These are phyloP conservation scores for Crithidia bombi DNA, from an alignment of 208 protist species.

Conservation along the genomic window DNA sequence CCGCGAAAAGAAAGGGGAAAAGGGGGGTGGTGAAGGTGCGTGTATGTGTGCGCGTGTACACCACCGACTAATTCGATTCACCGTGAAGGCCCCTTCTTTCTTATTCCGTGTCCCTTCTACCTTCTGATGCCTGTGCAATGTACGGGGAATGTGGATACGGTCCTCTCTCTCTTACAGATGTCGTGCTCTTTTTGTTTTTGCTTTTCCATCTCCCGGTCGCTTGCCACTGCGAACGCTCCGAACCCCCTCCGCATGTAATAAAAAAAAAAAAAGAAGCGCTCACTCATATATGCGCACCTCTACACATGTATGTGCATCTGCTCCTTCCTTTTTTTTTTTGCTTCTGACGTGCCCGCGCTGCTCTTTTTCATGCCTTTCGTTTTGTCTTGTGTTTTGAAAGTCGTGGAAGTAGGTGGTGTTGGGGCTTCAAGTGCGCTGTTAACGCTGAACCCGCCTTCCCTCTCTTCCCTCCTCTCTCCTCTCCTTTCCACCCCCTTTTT, in stretches of 20 bases:
- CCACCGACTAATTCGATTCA: constrained; percentile 8
- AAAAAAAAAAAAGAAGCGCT: too few relatives aligned
- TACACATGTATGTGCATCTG: background rate
- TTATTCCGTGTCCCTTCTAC: background rate
- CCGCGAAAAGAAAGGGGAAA: too few relatives aligned
- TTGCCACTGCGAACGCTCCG: too few relatives aligned
- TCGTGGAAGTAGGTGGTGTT: too few relatives aligned
- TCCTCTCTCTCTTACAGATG: background rate
- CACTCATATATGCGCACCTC: too few relatives aligned
- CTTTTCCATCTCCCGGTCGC: constrained; percentile 1
- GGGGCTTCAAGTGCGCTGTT: too few relatives aligned
- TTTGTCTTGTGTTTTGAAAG: background rate
- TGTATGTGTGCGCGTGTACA: background rate
- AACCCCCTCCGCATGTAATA: too few relatives aligned
- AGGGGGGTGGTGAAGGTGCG: background rate
- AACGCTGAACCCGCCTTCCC: background rate
- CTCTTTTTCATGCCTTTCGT: background rate
- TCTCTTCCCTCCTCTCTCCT: background rate
- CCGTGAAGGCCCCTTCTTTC: background rate
- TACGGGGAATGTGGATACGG: background rate
- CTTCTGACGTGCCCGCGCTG: background rate
- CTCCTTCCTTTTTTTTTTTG: constrained; percentile 9
- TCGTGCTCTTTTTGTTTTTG: constrained; percentile 15
- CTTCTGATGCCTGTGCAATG: too few relatives aligned
- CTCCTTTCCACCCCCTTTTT: background rate